Base-by-base conservation (phyloP, 2,329 filamentous ascomycete species). In the Talaromyces sp. region DNA sequence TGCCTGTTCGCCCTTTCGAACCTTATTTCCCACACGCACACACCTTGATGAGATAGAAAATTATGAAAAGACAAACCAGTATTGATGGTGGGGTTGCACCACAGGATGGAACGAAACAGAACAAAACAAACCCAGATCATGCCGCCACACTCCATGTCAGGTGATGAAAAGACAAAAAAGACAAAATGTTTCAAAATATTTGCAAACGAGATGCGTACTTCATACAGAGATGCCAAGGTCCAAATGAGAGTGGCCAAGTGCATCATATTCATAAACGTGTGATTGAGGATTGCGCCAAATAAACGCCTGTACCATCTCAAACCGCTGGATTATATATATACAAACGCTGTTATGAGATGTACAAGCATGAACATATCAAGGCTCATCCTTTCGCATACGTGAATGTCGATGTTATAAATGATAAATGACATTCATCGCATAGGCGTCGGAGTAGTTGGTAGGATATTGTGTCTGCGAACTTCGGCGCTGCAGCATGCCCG, bases 401-500 rank as follows among this genome's bases (percentile, higher is more conserved):
- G 48, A 36, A 52, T 39, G 19, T 22, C 36, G 3, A 39, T 39
- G 36, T 15, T 5, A 25, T 15, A n/a, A n/a, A n/a, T n/a, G n/a
- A n/a, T n/a, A n/a, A n/a, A n/a, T n/a, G n/a, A 11, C 33, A 52
- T 52, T 52, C 48, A 52, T 39, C 48, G 48, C 48, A 52, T 52
- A 39, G 48, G 22, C 45, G 45, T 56, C 17, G 41, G 35, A 36
- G 39, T 46, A 5, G 25, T 35, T 21, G 22, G 43, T 35, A 40
- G 43, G 4, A 56, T 39, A 5, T 50, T 31, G 22, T 55, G 52
- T 40, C 56, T 58, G 36, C 59, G 41, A 50, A 54, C 54, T 64
- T 75, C 72, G 48, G 67, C 72, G 37, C 71, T 73, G 56, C 73
- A 75, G 64, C 74, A 75, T 35, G 73, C 70, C 48, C 74, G 72